Percentiles rank a stretch among this genome's conserved stretches.
These are phyloP conservation scores for Rachicladosporium sp. DNA, from an alignment of 2,329 filamentous ascomycete genomes.

Conservation along the genomic window DNA sequence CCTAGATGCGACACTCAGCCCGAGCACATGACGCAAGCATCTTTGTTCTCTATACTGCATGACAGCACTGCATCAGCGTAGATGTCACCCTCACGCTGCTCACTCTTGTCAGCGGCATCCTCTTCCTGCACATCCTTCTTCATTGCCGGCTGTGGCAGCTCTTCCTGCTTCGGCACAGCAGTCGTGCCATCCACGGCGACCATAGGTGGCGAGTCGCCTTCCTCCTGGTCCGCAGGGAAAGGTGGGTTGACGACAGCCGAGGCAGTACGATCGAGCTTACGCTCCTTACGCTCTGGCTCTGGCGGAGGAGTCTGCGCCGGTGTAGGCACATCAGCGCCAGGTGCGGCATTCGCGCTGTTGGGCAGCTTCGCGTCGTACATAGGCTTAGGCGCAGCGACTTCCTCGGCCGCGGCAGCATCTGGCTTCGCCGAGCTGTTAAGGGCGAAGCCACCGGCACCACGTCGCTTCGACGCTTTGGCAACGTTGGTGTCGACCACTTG, in stretches of 20 bases:
- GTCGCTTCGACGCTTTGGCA: constrained; percentile 60
- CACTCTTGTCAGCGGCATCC: constrained; percentile 62
- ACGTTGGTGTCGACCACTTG: constrained; percentile 74
- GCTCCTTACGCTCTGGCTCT: constrained; percentile 37
- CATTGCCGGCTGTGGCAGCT: constrained; percentile 47
- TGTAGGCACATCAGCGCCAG: constrained; percentile 49
- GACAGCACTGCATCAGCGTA: constrained; percentile 85
- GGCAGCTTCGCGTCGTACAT: constrained; percentile 50
- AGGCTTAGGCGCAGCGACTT: constrained; percentile 44
- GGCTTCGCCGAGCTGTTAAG: constrained; percentile 42
- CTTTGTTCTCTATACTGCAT: constrained; percentile 96
- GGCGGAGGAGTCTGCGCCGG: constrained; percentile 56
- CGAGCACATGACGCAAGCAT: constrained; percentile 94
- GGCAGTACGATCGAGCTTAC: constrained; percentile 18
- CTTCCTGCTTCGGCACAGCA: constrained; percentile 48
- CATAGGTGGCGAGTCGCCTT: constrained; percentile 68
- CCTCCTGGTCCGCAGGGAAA: constrained; percentile 66
- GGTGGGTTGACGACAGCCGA: constrained; percentile 48
- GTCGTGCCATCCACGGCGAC: constrained; percentile 57
- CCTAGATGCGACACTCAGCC: constrained; percentile 40
- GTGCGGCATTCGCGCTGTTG: constrained; percentile 22
- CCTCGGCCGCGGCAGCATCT: constrained; percentile 28
- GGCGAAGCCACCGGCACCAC: constrained; percentile 32
- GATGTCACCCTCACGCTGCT: constrained; percentile 76
- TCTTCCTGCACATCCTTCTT: constrained; percentile 41